phyloP scores from a whole-genome alignment of 2,329 filamentous ascomycete species.

The Colletotrichum sp. region DNA sequence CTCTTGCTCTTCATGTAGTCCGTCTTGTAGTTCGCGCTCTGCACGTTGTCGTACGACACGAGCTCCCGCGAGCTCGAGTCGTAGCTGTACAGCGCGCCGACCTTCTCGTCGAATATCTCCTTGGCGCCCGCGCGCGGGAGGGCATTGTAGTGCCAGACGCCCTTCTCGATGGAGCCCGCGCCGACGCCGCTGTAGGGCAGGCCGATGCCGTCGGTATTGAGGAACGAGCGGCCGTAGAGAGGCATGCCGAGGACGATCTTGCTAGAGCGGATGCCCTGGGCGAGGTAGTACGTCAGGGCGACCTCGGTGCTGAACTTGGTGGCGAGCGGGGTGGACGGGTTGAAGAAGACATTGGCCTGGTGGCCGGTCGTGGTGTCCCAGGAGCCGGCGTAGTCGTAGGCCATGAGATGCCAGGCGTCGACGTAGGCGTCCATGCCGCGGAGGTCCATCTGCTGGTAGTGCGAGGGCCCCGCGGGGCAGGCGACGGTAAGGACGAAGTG shows the following conservation, averaged over 20 bases:
- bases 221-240: conserved; percentile 80
- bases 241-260: conserved; percentile 82
- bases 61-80: conserved; percentile 63
- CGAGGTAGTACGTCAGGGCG: conserved; percentile 68
- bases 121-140: conserved; percentile 66
- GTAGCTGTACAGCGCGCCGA: conserved; percentile 75
- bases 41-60: conserved; percentile 72
- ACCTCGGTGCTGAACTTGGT: conserved; percentile 74
- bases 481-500: conserved; percentile 59
- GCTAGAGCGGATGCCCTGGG: conserved; percentile 58
- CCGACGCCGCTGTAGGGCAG: conserved; percentile 68
- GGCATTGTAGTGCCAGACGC: conserved; percentile 76
- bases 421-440: conserved; percentile 60
- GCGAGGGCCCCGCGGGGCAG: conserved; percentile 49
- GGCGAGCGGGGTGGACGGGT: conserved; percentile 50
- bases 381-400: conserved; percentile 73
- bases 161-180: conserved; percentile 59
- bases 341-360: conserved; percentile 71
- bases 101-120: conserved; percentile 60
- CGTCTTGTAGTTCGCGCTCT: conserved; percentile 65
- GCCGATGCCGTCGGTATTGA: conserved; percentile 70
- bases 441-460: conserved; percentile 58
- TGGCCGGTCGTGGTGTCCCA: conserved; percentile 71
- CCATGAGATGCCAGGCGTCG: conserved; percentile 69
- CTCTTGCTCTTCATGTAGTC: conserved; percentile 63